Percentiles rank a stretch among this genome's conserved stretches.
Conservation (phyloP, 2,329 filamentous ascomycete genomes). For the Scopulariopsis brevicaulis region DNA sequence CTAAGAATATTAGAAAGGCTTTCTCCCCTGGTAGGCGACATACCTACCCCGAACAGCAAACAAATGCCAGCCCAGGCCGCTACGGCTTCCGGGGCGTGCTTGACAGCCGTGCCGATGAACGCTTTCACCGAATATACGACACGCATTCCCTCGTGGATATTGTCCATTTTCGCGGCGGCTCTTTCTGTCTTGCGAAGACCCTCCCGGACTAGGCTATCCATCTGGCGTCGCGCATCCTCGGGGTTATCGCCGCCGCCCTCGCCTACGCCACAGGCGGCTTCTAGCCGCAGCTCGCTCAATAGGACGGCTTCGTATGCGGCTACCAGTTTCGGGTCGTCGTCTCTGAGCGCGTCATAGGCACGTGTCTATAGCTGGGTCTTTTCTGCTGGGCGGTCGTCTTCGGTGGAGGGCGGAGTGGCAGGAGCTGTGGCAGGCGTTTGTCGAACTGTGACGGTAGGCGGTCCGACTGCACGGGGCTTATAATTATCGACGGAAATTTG, state of each 20-base stretch:
- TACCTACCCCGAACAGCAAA: slow-evolving; percentile 18
- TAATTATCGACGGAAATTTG: background rate
- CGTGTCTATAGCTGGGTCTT: background rate
- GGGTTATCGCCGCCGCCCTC: background rate
- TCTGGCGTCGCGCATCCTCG: background rate
- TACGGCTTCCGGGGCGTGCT: slow-evolving; percentile 18
- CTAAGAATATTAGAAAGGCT: slow-evolving; percentile 10
- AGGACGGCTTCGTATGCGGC: background rate
- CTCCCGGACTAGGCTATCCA: background rate
- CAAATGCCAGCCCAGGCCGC: slow-evolving; percentile 24
- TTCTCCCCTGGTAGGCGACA: background rate
- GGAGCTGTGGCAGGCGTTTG: background rate
- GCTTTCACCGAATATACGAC: slow-evolving; percentile 1
- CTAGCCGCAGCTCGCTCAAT: background rate
- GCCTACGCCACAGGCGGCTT: background rate
- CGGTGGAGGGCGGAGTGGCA: background rate
- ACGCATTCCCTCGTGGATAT: background rate
- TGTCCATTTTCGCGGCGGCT: background rate
- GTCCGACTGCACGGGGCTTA: background rate
- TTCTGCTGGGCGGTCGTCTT: background rate
- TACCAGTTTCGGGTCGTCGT: background rate
- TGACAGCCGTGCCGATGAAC: slow-evolving; percentile 14
- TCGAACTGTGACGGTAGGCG: background rate
- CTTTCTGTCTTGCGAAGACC: background rate
- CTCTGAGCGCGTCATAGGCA: background rate